Base-by-base conservation (phyloP, 495 filamentous ascomycete species). In the Penicillium waksmanii region DNA sequence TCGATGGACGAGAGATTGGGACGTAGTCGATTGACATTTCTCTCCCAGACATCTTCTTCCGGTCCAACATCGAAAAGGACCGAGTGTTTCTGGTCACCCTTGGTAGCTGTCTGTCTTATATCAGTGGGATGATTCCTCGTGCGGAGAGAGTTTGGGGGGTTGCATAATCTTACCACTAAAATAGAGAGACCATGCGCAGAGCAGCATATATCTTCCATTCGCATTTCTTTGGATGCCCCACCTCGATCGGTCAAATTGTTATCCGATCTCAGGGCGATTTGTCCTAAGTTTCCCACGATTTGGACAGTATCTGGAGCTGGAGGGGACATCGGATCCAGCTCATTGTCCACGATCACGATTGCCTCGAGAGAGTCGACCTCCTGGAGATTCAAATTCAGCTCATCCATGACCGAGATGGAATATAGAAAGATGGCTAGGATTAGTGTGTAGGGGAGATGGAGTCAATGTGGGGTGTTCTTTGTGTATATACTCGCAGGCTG, bases 1-100 rank as follows among this genome's bases (percentile, higher is more conserved):
- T 90, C 88, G 42, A 96, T 83, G 63, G 88, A 85, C 49, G 93
- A 69, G 2, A 84, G 66, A 68, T 83, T 73, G 2, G 80, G 67
- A 25, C 74, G 69, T 11, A 87, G 66, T 1, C 84, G 70, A 6
- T 70, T 77, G 7, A 75, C 80, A 62, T 87, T 87, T 15, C 75
- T 66, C 56, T 84, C 77, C 80, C 83, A 87, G 4, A 72, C 71
- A n/a, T 76, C 72, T 19, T 80, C 83, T 66, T 85, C 82, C 1
- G 85, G 85, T 0, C 84, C 85, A 1, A 82, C 76, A 67, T 87
- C 85, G 58, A 87, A 87, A 3, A 87, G 78, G 7, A 87, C 64
- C n/a, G 78, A 74, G 51, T 82, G 83, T 18, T 76, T 78, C 51
- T 71, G 67, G 15, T 77, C 75, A 11, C 74, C 81, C 65, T 80